These are phyloP conservation scores for Jackrogersella multiformis DNA, from an alignment of 495 filamentous ascomycete genomes.

Conservation along the genomic window DNA sequence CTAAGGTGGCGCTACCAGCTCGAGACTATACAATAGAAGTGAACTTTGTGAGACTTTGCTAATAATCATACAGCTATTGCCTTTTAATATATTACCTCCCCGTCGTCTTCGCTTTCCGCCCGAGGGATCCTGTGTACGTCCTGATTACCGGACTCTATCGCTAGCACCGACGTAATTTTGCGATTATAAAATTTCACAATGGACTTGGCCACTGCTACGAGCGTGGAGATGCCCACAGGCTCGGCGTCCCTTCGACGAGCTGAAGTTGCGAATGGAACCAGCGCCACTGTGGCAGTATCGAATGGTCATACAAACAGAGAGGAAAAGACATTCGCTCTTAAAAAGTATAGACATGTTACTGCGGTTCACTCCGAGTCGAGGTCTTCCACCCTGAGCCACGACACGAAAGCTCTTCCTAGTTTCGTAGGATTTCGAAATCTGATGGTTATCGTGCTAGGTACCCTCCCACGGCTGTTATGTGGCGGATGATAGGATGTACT, in stretches of 20 bases:
- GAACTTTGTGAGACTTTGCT: constrained; percentile 18
- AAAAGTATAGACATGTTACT: constrained; percentile 86
- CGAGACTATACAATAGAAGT: neutral
- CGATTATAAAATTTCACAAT: constrained; percentile 19
- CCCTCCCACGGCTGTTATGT: constrained; percentile 22
- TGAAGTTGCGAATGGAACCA: constrained; percentile 13
- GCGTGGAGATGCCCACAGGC: constrained; percentile 33
- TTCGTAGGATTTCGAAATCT: constrained; percentile 95
- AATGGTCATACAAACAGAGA: constrained; percentile 10
- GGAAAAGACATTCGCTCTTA: constrained; percentile 30
- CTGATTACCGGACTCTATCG: no score
- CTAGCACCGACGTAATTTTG: neutral
- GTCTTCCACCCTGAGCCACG: constrained; percentile 86
- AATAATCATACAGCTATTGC: neutral
- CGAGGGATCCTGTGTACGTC: no score
- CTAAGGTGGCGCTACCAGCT: constrained; percentile 13
- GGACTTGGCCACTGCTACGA: constrained; percentile 44
- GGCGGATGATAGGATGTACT: neutral
- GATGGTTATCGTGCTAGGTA: constrained; percentile 93
- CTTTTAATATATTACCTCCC: neutral
- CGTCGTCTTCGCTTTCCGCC: no score
- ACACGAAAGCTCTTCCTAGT: constrained; percentile 75
- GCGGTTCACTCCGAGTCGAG: constrained; percentile 77
- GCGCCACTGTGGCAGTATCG: neutral
- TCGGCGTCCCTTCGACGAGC: constrained; percentile 31